Percentiles rank a stretch among this genome's conserved stretches.
Evolutionary conservation across 495 filamentous ascomycete genomes (phyloP).

Genomic region (Jackrogersella multiformis): DNA sequence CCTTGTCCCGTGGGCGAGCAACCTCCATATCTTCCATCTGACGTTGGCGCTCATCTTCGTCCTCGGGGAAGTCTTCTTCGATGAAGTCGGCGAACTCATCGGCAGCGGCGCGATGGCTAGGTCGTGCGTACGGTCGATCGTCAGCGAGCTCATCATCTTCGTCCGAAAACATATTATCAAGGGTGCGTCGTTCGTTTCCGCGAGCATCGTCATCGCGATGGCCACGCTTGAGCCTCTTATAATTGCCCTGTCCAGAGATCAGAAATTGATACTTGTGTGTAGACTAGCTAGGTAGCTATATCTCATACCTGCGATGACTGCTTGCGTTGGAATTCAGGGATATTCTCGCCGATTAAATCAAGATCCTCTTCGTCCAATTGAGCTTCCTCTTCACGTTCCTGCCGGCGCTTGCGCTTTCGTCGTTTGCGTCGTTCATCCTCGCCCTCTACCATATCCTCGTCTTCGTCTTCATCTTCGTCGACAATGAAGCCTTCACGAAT

Average conservation of each 20-base stretch:
- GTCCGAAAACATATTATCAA: conserved; percentile 93
- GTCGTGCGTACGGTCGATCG: conserved; percentile 60
- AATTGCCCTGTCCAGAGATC: conserved; percentile 72
- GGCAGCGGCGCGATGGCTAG: conserved; percentile 62
- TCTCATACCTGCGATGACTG: conserved; percentile 66
- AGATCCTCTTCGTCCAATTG: conserved; percentile 94
- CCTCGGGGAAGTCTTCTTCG: conserved; percentile 91
- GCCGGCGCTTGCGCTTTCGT: conserved; percentile 72
- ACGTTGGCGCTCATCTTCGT: conserved; percentile 78
- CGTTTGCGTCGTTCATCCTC: conserved; percentile 67
- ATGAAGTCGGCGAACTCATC: conserved; percentile 98
- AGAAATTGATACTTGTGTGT: conserved; percentile 21
- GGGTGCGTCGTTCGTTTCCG: conserved; percentile 71
- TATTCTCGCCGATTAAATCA: conserved; percentile 86
- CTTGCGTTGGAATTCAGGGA: conserved; percentile 72
- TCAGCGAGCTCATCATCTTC: conserved; percentile 84
- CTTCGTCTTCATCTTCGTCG: conserved; percentile 87
- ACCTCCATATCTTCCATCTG: conserved; percentile 89
- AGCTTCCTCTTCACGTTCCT: conserved; percentile 86
- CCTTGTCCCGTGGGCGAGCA: conserved; percentile 71
- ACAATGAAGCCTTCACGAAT: conserved; percentile 95
- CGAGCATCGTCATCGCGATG: conserved; percentile 74
- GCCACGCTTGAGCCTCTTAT: conserved; percentile 94
- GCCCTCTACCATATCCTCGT: conserved; percentile 72
- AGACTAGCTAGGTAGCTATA: not conserved